Evolutionary conservation across 805 yeast genomes (phyloP).

Genomic region (Ogataea sp.): DNA sequence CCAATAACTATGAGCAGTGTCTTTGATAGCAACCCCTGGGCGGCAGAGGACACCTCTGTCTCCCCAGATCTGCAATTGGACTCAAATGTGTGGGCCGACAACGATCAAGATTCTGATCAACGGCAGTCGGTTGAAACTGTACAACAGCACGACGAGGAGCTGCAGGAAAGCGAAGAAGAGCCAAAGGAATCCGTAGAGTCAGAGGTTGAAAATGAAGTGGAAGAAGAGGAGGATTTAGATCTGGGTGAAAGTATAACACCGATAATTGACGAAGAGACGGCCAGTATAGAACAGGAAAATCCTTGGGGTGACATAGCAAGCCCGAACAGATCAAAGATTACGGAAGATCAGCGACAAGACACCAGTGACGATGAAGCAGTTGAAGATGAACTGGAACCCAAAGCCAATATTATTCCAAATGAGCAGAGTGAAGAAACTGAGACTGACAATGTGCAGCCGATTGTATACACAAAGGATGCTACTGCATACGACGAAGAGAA

Average conservation of each 20-base stretch:
- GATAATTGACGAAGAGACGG: background rate
- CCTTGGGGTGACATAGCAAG: background rate
- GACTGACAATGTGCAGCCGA: background rate
- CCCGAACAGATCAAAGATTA: no score
- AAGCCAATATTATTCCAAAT: no score
- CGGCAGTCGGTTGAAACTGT: no score
- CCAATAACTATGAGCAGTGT: no score
- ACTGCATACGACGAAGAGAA: no score
- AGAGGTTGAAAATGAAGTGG: background rate
- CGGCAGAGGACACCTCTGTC: background rate
- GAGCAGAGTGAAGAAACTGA: no score
- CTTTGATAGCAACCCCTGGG: slow-evolving; percentile 14
- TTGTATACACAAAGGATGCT: no score
- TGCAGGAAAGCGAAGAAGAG: no score
- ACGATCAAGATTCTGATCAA: background rate
- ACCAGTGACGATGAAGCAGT: background rate
- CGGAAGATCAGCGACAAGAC: background rate
- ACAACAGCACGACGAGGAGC: no score
- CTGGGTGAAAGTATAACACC: background rate
- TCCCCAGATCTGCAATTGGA: background rate
- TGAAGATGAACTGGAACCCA: background rate
- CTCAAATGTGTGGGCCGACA: background rate
- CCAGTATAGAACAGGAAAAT: background rate
- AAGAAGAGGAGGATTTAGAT: background rate
- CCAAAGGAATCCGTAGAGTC: no score